phyloP scores from a whole-genome alignment of 2,329 filamentous ascomycete species.

The Xylariaceae sp. region DNA sequence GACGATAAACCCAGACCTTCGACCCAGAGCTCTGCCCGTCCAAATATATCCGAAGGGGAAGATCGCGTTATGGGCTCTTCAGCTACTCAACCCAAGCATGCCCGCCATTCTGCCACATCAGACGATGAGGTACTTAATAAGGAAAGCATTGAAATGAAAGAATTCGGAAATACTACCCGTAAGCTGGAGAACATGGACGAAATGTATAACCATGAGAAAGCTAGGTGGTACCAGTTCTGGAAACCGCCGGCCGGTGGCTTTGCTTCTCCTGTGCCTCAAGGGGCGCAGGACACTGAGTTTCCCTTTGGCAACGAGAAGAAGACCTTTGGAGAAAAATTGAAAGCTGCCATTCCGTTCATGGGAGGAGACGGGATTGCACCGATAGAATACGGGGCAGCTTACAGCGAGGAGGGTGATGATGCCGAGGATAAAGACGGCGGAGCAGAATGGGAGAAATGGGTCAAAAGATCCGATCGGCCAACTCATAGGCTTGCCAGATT shows the following conservation, averaged over 20 bases:
- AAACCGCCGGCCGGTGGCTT: constrained; percentile 61
- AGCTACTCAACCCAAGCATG: constrained; percentile 27
- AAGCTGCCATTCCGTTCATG: constrained; percentile 48
- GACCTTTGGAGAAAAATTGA: constrained; percentile 50
- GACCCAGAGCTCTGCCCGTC: constrained; percentile 20
- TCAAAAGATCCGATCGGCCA: constrained; percentile 78
- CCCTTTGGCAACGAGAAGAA: constrained; percentile 44
- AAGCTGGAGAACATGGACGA: constrained; percentile 48
- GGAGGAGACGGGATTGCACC: constrained; percentile 41
- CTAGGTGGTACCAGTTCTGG: constrained; percentile 63
- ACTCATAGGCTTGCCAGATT: constrained; percentile 73
- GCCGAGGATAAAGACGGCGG: constrained; percentile 56
- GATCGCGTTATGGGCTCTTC: constrained; percentile 30
- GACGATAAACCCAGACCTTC: constrained; percentile 31
- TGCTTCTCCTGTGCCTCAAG: constrained; percentile 59
- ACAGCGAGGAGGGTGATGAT: constrained; percentile 61
- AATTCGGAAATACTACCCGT: constrained; percentile 51
- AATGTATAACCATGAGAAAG: constrained; percentile 45
- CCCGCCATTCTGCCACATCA: constrained; percentile 39
- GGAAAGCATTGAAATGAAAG: constrained; percentile 31
- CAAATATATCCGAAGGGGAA: constrained; percentile 18
- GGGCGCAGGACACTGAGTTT: constrained; percentile 44
- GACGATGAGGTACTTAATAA: constrained; percentile 35
- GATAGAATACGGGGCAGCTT: constrained; percentile 60
- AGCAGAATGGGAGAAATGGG: constrained; percentile 77